These are phyloP conservation scores for Adansonia grandidieri DNA, from an alignment of 441 rosid genomes.

Conservation along the genomic window DNA sequence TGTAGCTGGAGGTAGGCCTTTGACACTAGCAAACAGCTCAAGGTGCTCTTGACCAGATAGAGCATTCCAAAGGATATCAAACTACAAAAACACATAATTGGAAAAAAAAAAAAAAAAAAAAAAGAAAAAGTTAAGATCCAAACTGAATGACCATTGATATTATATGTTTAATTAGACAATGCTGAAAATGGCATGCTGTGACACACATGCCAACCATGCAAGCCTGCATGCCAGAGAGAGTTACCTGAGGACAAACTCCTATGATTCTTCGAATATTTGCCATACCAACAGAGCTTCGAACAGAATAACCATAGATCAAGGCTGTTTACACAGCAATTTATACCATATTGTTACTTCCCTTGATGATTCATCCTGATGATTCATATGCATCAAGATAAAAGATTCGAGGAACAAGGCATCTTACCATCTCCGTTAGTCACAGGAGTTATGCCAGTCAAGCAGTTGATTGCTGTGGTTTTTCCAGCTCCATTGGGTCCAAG, in stretches of 20 bases:
- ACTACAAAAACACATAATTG: constrained; percentile 43
- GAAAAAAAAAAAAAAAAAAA: not conserved
- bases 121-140: not conserved
- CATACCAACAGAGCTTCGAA: constrained; percentile 84
- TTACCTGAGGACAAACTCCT: constrained; percentile 97
- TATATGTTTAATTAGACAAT: not conserved
- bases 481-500: constrained; percentile 99
- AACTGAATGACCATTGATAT: not conserved
- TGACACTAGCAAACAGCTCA: constrained; percentile 80
- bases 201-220: not conserved
- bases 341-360: constrained; percentile 12
- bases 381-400: constrained; percentile 2
- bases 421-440: constrained; percentile 89
- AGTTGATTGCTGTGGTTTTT: constrained; percentile 87
- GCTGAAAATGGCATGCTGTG: constrained; percentile 14
- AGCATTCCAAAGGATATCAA: constrained; percentile 94
- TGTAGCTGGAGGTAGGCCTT: constrained; percentile 71
- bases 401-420: constrained; percentile 16
- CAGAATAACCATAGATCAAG: constrained; percentile 70
- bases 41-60: constrained; percentile 88
- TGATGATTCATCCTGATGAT: not conserved
- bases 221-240: not conserved
- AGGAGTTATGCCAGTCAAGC: constrained; percentile 89
- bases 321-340: constrained; percentile 50
- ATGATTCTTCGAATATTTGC: constrained; percentile 76